Evolutionary conservation across 306 rosid genomes (phyloP).

Genomic region (Cucurbita pepo): DNA sequence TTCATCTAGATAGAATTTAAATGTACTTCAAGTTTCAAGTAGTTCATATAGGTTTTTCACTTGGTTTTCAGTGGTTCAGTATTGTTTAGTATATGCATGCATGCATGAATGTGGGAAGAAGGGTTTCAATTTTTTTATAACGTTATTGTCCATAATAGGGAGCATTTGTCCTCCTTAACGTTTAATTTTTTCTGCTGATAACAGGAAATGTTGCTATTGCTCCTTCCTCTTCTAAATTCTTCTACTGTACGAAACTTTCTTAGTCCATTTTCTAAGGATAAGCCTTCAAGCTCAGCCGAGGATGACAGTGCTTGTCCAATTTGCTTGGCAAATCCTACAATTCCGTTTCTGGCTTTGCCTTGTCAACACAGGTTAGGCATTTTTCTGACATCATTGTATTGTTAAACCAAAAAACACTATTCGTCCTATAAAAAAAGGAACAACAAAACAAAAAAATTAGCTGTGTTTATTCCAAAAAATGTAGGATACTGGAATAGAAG

Average conservation of each 20-base stretch:
- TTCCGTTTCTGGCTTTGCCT: constrained; percentile 84
- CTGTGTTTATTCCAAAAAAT: neutral
- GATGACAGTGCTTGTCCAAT: constrained; percentile 63
- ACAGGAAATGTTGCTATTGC: constrained; percentile 94
- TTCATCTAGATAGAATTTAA: neutral
- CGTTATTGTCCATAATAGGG: neutral
- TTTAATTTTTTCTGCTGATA: constrained; percentile 16
- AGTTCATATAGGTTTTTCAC: neutral
- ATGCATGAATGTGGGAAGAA: neutral
- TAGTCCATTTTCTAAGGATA: constrained; percentile 74
- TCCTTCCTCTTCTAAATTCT: constrained; percentile 94
- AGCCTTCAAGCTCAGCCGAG: constrained; percentile 58
- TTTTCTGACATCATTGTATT: neutral
- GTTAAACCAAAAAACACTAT: neutral
- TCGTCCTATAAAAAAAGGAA: neutral
- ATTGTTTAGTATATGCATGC: neutral
- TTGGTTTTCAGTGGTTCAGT: neutral
- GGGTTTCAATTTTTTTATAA: neutral
- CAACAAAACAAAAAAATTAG: neutral
- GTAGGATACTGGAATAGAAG: neutral
- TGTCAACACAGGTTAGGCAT: constrained; percentile 78
- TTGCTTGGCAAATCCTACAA: constrained; percentile 70
- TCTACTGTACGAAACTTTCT: constrained; percentile 66
- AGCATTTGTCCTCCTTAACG: neutral
- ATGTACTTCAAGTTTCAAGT: neutral